Percentiles rank a stretch among this genome's conserved stretches.
phyloP scores from a whole-genome alignment of 768 basidiomycete species.

The Mycena capillaripes region DNA sequence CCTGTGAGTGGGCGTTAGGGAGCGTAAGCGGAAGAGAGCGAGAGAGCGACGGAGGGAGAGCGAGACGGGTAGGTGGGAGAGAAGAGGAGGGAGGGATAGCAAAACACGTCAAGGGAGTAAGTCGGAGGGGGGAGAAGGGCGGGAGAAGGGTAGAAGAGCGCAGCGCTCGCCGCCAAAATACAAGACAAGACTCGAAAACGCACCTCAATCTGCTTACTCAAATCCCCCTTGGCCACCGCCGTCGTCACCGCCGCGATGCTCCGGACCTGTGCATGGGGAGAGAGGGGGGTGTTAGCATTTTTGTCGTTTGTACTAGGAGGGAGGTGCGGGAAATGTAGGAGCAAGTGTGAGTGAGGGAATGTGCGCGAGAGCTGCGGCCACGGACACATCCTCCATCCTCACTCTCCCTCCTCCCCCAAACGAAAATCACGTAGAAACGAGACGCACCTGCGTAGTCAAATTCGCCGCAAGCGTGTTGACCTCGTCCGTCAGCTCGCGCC shows the following conservation, averaged over 20 bases:
- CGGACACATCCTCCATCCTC: too few relatives aligned
- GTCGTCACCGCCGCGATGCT: conserved; percentile 85
- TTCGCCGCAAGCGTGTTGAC: conserved; percentile 77
- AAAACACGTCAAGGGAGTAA: too few relatives aligned
- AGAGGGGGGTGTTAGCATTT: too few relatives aligned
- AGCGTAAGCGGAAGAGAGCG: not conserved
- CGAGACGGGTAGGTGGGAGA: not conserved
- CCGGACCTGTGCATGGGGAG: conserved; percentile 66
- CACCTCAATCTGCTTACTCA: conserved; percentile 75
- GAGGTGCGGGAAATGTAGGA: too few relatives aligned
- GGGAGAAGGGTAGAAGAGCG: too few relatives aligned
- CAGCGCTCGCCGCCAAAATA: too few relatives aligned
- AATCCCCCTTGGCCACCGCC: conserved; percentile 81
- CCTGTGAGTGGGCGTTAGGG: conserved; percentile 66
- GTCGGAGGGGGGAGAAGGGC: too few relatives aligned
- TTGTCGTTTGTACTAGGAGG: not conserved
- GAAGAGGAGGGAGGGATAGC: too few relatives aligned
- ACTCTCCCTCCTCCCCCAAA: too few relatives aligned
- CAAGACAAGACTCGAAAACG: not conserved
- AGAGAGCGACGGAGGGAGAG: not conserved
- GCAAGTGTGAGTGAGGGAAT: not conserved
- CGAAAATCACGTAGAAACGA: too few relatives aligned
- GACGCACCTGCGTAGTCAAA: conserved; percentile 57
- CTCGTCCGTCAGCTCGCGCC: conserved; percentile 73
- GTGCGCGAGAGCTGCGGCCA: too few relatives aligned